Conservation (phyloP, 139 green algal genomes). For the Chlamydomonas sphaeroides region DNA sequence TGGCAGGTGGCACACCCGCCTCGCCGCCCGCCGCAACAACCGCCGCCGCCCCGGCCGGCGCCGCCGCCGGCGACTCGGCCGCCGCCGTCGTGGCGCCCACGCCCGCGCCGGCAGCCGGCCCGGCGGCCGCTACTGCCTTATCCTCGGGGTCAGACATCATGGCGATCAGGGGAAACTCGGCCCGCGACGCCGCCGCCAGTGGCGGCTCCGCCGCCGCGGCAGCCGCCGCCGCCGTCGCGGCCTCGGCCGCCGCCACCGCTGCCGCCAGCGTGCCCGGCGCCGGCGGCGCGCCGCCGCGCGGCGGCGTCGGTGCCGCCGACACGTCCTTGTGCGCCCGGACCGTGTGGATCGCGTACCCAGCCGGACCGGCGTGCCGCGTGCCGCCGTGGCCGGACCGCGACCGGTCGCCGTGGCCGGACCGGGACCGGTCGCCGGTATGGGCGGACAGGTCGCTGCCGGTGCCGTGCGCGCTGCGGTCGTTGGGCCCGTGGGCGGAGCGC, state of each 20-base stretch:
- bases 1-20: no score
- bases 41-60: not conserved
- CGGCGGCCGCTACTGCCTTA: no score
- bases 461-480: conserved; percentile 4
- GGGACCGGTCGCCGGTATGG: not conserved
- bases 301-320: not conserved
- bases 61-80: not conserved
- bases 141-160: no score
- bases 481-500: conserved; percentile 1
- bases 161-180: no score
- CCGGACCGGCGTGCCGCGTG: not conserved
- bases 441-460: not conserved
- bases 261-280: not conserved
- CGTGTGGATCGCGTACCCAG: conserved; percentile 24
- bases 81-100: not conserved
- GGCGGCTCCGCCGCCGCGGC: not conserved
- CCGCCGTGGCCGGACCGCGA: not conserved
- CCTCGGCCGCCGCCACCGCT: not conserved
- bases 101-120: not conserved
- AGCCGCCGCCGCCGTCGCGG: not conserved
- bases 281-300: not conserved
- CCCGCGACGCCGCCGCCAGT: no score
- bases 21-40: not conserved
- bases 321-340: conserved; percentile 7
- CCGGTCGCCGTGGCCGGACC: no score